These are phyloP conservation scores for Thymus quinquecostatus DNA, from an alignment of 257 asterid genomes.

Conservation along the genomic window DNA sequence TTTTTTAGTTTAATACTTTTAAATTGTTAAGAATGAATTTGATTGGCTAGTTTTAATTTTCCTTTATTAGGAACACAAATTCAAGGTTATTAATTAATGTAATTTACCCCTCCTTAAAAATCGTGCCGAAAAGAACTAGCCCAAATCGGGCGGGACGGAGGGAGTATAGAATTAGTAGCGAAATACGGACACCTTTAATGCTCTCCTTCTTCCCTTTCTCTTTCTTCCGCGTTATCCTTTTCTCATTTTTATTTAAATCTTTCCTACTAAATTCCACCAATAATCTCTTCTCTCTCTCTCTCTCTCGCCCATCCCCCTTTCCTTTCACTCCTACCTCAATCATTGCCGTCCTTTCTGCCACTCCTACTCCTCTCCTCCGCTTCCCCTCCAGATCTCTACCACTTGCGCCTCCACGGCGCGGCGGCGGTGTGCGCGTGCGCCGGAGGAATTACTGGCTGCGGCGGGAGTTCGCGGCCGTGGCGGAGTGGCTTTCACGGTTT, in stretches of 20 bases:
- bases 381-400: slow-evolving; percentile 29
- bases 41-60: too few relatives aligned
- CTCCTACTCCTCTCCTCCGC: slow-evolving; percentile 12
- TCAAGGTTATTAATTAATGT: too few relatives aligned
- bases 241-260: slow-evolving; percentile 28
- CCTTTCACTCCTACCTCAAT: slow-evolving; percentile 32
- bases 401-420: neutral
- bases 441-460: neutral
- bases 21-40: too few relatives aligned
- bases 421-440: neutral
- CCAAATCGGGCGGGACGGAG: too few relatives aligned
- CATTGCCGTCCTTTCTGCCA: slow-evolving; percentile 33
- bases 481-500: slow-evolving; percentile 11
- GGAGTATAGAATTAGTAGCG: slow-evolving; percentile 28
- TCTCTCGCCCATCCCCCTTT: slow-evolving; percentile 2
- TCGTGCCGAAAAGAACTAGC: too few relatives aligned
- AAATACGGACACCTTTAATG: slow-evolving; percentile 47
- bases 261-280: slow-evolving; percentile 25
- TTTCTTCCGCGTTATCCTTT: too few relatives aligned
- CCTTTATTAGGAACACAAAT: too few relatives aligned
- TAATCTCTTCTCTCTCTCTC: slow-evolving; percentile 20
- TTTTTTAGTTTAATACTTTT: too few relatives aligned
- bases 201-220: slow-evolving; percentile 6
- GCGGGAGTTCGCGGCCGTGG: slow-evolving; percentile 6
- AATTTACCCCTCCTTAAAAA: too few relatives aligned